Base-by-base conservation (phyloP, 169 alveolate species). In the Plasmodium gallinaceum region DNA sequence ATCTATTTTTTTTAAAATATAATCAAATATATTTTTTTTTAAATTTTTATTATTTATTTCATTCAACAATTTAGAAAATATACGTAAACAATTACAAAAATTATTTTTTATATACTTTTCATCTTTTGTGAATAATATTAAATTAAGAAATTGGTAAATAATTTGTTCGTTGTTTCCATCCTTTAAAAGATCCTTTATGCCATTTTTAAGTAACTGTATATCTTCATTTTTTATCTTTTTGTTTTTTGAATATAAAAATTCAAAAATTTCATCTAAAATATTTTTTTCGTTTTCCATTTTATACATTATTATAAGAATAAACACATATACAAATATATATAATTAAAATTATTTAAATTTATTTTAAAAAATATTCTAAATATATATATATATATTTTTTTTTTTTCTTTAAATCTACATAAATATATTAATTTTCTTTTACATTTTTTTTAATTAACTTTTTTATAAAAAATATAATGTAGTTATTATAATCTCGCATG, bases 1-100 rank as follows among this genome's bases (percentile, higher is more conserved):
- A 45, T 86, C 87, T 66, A 71, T 18, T 42, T 32, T 86, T 86
- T 86, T 86, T 76, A 86, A 70, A n/a, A 86, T 60, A 86, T 86
- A 86, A 42, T 24, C 43, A 72, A 22, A 71, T 46, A 86, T 20
- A 51, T 58, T 71, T 10, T 45, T 71, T 71, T 71, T 86, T 45
- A 71, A 14, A 14, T 66, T 57, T 45, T 57, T 85, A 5, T 18
- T 60, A 32, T 83, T 46, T 69, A 46, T 39, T 54, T 68, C 85
- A 69, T 39, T 69, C 45, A 83, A 7, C 12, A 12, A 18, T 54
- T 61, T 66, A 26, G 66, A 52, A 18, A 83, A 46, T 26, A 39
- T 22, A 73, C 66, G 39, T 24, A 80, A 61, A 26, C 90, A 80
- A 39, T 66, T 80, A 61, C 62, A 18, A 39, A 80, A 32, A 80